Evolutionary conservation across 305 asterid genomes (phyloP).

Genomic region (Fraxinus angustifolia): DNA sequence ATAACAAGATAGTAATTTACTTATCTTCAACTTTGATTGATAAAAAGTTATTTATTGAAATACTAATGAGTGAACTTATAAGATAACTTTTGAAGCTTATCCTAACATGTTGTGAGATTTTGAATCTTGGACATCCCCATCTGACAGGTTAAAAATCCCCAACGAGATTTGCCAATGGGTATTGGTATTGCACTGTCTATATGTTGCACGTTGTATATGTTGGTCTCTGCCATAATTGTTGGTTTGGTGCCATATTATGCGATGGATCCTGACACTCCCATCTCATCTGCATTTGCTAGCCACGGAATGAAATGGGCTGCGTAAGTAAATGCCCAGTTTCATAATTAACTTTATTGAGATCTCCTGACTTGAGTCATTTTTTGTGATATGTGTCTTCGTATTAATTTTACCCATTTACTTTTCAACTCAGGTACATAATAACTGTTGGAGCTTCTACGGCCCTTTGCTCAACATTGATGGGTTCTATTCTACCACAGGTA

Average conservation of each 20-base stretch:
- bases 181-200: conserved; percentile 80
- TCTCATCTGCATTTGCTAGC: conserved; percentile 82
- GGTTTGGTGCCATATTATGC: conserved; percentile 91
- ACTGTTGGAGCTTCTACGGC: conserved; percentile 82
- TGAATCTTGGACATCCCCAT: background rate
- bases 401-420: conserved; percentile 7
- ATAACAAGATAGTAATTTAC: background rate
- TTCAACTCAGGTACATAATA: conserved; percentile 52
- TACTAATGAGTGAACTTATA: background rate
- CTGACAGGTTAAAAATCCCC: conserved; percentile 86
- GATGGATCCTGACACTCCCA: conserved; percentile 97
- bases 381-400: background rate
- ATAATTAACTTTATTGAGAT: background rate
- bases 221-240: conserved; percentile 89
- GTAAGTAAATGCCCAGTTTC: conserved; percentile 45
- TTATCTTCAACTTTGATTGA: background rate
- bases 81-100: background rate
- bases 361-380: conserved; percentile 12
- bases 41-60: background rate
- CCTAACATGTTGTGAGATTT: background rate
- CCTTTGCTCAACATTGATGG: conserved; percentile 89
- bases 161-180: conserved; percentile 89
- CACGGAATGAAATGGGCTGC: conserved; percentile 89
- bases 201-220: conserved; percentile 78
- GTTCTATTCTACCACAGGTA: conserved; percentile 95